Evolutionary conservation across 306 rosid genomes (phyloP).

Genomic region (Adenanthera pavonina): DNA sequence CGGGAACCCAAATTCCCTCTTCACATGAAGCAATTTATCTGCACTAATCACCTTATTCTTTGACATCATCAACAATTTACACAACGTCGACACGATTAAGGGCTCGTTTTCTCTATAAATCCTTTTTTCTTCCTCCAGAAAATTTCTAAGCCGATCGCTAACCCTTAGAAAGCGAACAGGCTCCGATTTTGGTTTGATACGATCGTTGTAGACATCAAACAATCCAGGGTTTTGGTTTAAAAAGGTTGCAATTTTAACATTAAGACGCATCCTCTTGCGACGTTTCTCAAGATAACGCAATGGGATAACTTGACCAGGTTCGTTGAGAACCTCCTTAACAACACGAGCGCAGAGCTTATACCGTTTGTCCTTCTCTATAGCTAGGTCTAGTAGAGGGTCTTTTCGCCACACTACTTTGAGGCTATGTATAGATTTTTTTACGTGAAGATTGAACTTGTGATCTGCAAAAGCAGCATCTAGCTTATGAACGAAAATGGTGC

Average conservation of each 20-base stretch:
- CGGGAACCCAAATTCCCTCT: slow-evolving; percentile 90
- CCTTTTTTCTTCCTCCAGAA: slow-evolving; percentile 62
- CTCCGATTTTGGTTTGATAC: slow-evolving; percentile 78
- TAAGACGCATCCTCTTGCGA: slow-evolving; percentile 75
- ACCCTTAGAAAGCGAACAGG: slow-evolving; percentile 61
- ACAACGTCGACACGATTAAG: slow-evolving; percentile 64
- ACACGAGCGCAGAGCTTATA: slow-evolving; percentile 64
- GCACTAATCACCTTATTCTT: slow-evolving; percentile 71
- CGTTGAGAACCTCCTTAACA: slow-evolving; percentile 67
- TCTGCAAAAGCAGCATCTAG: background rate
- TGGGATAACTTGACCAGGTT: slow-evolving; percentile 66
- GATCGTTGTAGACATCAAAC: slow-evolving; percentile 63
- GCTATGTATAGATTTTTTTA: slow-evolving; percentile 61
- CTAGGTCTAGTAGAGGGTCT: slow-evolving; percentile 69
- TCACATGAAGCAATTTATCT: slow-evolving; percentile 80
- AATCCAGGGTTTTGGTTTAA: slow-evolving; percentile 64
- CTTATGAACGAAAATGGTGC: background rate
- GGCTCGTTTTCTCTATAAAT: slow-evolving; percentile 57
- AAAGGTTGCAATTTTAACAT: slow-evolving; percentile 51
- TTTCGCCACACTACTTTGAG: slow-evolving; percentile 90
- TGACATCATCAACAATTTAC: slow-evolving; percentile 83
- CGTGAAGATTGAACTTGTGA: slow-evolving; percentile 14
- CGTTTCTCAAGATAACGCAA: slow-evolving; percentile 70
- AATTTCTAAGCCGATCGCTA: slow-evolving; percentile 50
- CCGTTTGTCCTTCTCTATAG: slow-evolving; percentile 73